Evolutionary conservation across 2,329 filamentous ascomycete genomes (phyloP).

Genomic region (Teratosphaeria gauchensis): DNA sequence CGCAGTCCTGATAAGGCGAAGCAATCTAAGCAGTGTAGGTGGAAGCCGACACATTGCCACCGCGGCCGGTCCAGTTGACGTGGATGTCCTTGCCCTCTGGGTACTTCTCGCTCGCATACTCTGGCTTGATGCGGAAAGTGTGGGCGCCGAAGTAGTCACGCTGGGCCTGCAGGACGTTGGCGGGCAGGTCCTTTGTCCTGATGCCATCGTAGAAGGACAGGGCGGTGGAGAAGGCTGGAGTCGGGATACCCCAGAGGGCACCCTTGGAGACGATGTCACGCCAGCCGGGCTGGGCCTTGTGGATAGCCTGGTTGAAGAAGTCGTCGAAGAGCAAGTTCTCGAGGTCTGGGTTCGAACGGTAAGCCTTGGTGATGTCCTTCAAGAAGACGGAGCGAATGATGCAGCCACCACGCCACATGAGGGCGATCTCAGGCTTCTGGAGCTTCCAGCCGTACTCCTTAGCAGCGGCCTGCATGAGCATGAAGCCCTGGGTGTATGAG

Average conservation of each 20-base stretch:
- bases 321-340: conserved; percentile 98
- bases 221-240: conserved; percentile 91
- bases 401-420: conserved; percentile 99
- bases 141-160: conserved; percentile 91
- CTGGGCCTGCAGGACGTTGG: conserved; percentile 97
- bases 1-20: not conserved
- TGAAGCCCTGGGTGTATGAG: conserved; percentile 98
- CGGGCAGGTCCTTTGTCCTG: conserved; percentile 91
- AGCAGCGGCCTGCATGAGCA: conserved; percentile 99
- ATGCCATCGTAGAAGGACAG: conserved; percentile 99
- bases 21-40: conserved; percentile 80
- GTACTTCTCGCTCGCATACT: conserved; percentile 52
- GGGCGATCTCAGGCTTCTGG: conserved; percentile 98
- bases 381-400: conserved; percentile 99
- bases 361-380: conserved; percentile 97
- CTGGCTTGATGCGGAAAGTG: conserved; percentile 46
- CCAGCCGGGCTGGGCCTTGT: conserved; percentile 86
- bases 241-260: conserved; percentile 89
- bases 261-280: conserved; percentile 84
- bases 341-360: conserved; percentile 86
- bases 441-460: conserved; percentile 97
- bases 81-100: conserved; percentile 80
- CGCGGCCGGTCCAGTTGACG: conserved; percentile 99
- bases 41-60: conserved; percentile 92
- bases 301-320: conserved; percentile 99